A percentile compares a stretch with the other conserved stretches of the same genome.
Evolutionary conservation across 495 filamentous ascomycete species (phyloP).

Genomic region (Trichodelitschia bisporula): DNA sequence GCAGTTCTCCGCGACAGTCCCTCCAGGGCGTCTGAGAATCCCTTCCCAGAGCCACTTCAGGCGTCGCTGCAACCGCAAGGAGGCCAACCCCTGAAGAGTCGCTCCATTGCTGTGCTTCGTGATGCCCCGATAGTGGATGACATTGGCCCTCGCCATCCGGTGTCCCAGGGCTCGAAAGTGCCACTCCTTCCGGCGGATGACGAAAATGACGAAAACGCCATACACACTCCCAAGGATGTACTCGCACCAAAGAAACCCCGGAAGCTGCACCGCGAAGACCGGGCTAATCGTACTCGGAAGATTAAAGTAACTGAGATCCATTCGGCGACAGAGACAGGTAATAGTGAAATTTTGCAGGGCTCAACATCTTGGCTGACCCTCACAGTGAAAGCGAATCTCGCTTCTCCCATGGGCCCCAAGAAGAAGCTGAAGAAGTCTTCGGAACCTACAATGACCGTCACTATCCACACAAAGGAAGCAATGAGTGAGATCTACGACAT

Average conservation of each 20-base stretch:
- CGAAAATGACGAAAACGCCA: slow-evolving; percentile 2
- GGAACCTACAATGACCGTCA: slow-evolving; percentile 98
- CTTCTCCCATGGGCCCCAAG: slow-evolving; percentile 60
- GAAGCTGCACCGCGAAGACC: slow-evolving; percentile 13
- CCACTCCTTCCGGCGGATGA: no score
- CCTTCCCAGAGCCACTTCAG: no score
- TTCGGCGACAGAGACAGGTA: slow-evolving; percentile 60
- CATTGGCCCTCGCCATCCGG: no score
- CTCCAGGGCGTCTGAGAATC: no score
- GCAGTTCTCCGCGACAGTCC: no score
- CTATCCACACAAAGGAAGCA: slow-evolving; percentile 78
- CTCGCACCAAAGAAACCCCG: background rate
- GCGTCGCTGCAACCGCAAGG: no score
- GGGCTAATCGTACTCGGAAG: slow-evolving; percentile 25
- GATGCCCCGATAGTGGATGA: no score
- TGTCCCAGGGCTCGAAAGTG: no score
- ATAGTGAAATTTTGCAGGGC: background rate
- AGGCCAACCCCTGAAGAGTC: no score
- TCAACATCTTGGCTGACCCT: slow-evolving; percentile 3
- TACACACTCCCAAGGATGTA: slow-evolving; percentile 3
- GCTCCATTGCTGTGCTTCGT: no score
- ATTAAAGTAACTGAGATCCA: slow-evolving; percentile 37
- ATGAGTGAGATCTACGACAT: slow-evolving; percentile 94
- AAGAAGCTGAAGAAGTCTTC: slow-evolving; percentile 45
- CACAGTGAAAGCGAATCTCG: slow-evolving; percentile 73